Base-by-base conservation (phyloP, 139 green algal species). In the Trebouxia sp. region DNA sequence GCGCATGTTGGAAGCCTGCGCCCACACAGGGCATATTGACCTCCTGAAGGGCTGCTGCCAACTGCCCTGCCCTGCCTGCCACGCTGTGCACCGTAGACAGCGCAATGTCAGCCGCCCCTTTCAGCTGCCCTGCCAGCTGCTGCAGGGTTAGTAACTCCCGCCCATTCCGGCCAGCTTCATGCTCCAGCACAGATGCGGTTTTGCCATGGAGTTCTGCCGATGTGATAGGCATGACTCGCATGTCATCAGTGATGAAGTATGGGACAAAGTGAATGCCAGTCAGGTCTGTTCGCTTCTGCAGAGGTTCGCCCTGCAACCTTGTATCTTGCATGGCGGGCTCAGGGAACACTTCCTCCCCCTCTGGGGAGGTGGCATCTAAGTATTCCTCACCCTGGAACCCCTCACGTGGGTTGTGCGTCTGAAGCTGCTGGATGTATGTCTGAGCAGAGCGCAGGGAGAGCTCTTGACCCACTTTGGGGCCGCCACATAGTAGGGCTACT, bases 351-450 rank as follows among this genome's bases (percentile, higher is more conserved):
- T n/a, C n/a, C n/a, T n/a, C n/a, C n/a, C n/a, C n/a, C n/a, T n/a
- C n/a, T n/a, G n/a, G n/a, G n/a, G n/a, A n/a, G n/a, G n/a, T n/a
- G n/a, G n/a, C n/a, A n/a, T n/a, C n/a, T n/a, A n/a, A n/a, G n/a
- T n/a, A 72, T 6, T 72, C 62, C 42, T 72, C 62, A 2, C 62
- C 62, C 26, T 72, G 62, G 62, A 72, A 72, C 32, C 62, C 62
- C 12, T 72, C 62, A 35, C 62, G 37, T 14, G 62, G 62, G 35
- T 72, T 72, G 62, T 72, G 62, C 9, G 62, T 72, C 62, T 72
- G 62, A 32, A 72, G 32, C 62, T 72, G 62, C 62, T 72, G 62
- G n/a, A 72, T 12, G 32, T 42, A 11, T 3, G 20, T 45, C 62
- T 72, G 62, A 45, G 62, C 62, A 4, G 62, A 72, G 42, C 32